phyloP scores from a whole-genome alignment of 495 filamentous ascomycete genomes.

The Aspergillus kassunensis region DNA sequence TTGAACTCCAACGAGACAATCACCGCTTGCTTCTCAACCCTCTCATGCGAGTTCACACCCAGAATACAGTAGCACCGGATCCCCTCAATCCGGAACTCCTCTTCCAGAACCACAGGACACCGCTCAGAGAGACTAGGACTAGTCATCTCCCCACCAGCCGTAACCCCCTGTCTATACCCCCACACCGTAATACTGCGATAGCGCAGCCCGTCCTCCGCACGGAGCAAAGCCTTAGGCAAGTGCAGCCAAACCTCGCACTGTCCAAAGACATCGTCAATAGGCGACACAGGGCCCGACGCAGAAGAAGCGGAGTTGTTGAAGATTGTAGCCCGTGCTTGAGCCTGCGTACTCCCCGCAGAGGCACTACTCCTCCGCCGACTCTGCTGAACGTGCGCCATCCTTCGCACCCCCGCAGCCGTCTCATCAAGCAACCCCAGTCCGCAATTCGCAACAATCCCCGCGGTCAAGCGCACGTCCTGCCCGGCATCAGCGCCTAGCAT shows the following conservation, averaged over 20 bases:
- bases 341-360: slow-evolving; percentile 11
- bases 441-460: slow-evolving; percentile 35
- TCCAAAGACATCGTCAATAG: slow-evolving; percentile 33
- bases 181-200: slow-evolving; percentile 40
- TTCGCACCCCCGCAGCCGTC: slow-evolving; percentile 38
- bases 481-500: slow-evolving; percentile 27
- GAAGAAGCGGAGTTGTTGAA: slow-evolving; percentile 5
- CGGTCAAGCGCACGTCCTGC: slow-evolving; percentile 38
- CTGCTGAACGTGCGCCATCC: slow-evolving; percentile 37
- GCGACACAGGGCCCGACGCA: slow-evolving; percentile 1
- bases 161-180: slow-evolving; percentile 28
- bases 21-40: slow-evolving; percentile 54
- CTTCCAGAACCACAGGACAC: slow-evolving; percentile 36
- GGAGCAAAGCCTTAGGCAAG: slow-evolving; percentile 41
- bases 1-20: slow-evolving; percentile 46
- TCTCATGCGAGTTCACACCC: slow-evolving; percentile 56
- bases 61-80: slow-evolving; percentile 49
- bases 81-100: slow-evolving; percentile 42
- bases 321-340: slow-evolving; percentile 6
- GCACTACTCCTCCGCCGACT: slow-evolving; percentile 28
- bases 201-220: slow-evolving; percentile 37
- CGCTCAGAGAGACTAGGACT: slow-evolving; percentile 17
- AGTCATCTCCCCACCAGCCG: slow-evolving; percentile 7
- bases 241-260: slow-evolving; percentile 40
- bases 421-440: slow-evolving; percentile 39